Evolutionary conservation across 73 alveolate species (phyloP), one percentile per base, ranked within the genome.

Genomic region (Paramecium bursaria): DNA sequence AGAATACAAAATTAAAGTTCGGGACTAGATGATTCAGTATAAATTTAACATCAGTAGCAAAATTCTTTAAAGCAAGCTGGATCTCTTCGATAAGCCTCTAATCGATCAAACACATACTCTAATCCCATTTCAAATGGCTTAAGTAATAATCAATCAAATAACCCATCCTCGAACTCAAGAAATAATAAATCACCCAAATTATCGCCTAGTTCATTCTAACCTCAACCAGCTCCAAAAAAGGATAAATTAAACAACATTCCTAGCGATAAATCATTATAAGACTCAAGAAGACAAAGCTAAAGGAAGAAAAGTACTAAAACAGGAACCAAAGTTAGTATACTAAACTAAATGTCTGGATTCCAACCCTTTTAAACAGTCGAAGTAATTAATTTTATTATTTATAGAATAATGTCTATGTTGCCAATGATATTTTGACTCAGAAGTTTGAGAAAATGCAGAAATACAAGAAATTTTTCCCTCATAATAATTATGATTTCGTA

Each of bases 361-460:
- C 33, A 57, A 57, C 51, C 76, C 0, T 30, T 57, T 30, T 30
- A 48, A 27, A 6, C 76, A 23, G 51, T 50, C 17, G 76, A 57
- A 21, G 76, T 57, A 57, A 26, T 23, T 30, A 23, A 17, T 23
- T 23, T 27, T 27, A 27, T 57, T 57, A 57, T n/a, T 15, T n/a
- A 27, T 57, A 57, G 76, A 57, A 57, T 31, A 48, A 57, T 30
- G 76, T 48, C 3, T 57, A 57, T n/a, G 27, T 57, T 26, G 33
- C 33, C 1, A 57, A 57, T 57, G 76, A 57, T 57, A 4, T 57
- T 23, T 57, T 57, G 33, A 30, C 33, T 50, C 27, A 57, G 11
- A 57, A 57, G 17, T 57, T 57, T 50, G 76, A 57, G 33, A 57
- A 57, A 57, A 57, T 57, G 76, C 51, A 57, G 26, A 27, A 27